These are phyloP conservation scores for Decorospora gaudefroyi DNA, from an alignment of 2,329 filamentous ascomycete genomes.

Conservation along the genomic window DNA sequence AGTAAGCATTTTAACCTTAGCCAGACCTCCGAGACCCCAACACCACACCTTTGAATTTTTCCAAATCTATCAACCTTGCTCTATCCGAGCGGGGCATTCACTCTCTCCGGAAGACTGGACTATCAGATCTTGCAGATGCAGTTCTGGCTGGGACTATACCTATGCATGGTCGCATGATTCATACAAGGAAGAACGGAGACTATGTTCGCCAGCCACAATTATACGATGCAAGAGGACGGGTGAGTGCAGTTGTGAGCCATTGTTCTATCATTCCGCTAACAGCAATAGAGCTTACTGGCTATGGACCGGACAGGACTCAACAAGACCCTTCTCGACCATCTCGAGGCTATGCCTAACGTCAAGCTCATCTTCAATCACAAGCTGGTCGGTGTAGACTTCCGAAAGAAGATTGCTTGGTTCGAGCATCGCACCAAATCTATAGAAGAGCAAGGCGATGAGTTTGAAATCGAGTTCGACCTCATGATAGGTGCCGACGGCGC, in stretches of 20 bases:
- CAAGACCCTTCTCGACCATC: conserved; percentile 77
- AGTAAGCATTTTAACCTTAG: conserved; percentile 3
- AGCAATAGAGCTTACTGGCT: conserved; percentile 74
- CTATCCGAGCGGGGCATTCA: conserved; percentile 93
- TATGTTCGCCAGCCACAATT: conserved; percentile 79
- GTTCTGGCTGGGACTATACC: conserved; percentile 81
- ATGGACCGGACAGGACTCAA: conserved; percentile 86
- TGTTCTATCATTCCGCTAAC: conserved; percentile 12
- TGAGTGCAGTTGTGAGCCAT: conserved; percentile 51
- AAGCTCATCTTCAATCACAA: conserved; percentile 93
- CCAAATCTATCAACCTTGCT: conserved; percentile 97
- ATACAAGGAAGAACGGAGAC: conserved; percentile 68
- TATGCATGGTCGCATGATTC: conserved; percentile 97
- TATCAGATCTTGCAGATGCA: conserved; percentile 69
- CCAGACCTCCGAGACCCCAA: conserved; percentile 82
- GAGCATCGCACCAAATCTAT: conserved; percentile 57
- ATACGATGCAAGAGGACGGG: conserved; percentile 87
- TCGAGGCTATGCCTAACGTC: conserved; percentile 86
- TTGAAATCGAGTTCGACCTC: conserved; percentile 86
- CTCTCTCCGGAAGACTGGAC: conserved; percentile 73
- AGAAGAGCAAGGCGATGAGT: conserved; percentile 57
- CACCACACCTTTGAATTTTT: conserved; percentile 89
- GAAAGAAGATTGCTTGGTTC: conserved; percentile 80
- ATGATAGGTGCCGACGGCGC: conserved; percentile 95
- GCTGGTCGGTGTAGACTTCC: conserved; percentile 86